Evolutionary conservation across 2,329 filamentous ascomycete species (phyloP), one percentile per base, ranked within the genome.

Genomic region (Neofusicoccum sp.): DNA sequence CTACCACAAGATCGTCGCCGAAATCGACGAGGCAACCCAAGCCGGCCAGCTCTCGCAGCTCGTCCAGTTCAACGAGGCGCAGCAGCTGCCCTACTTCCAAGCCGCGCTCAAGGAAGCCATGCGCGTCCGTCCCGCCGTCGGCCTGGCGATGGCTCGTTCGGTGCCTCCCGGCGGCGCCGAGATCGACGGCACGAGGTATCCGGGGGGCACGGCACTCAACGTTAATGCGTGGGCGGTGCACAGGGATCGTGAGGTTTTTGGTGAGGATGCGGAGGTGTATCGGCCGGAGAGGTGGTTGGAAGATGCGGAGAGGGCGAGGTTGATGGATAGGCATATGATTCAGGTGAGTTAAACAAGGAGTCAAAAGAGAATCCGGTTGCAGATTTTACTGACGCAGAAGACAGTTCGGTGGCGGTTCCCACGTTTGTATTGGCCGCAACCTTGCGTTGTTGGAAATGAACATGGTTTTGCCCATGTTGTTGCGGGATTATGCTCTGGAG

Each of bases 261-360:
- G 74, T 0, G 34, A 69, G 1, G 74, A 80, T 56, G 73, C 77
- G 0, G 74, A 78, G 9, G 67, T 71, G 0, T 83, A 78, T 64
- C 66, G 69, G 22, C 81, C 81, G 0, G 80, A 82, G 63, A 69
- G 81, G 28, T 83, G 81, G 81, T 65, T 82, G 2, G 73, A 76
- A 3, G 73, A 68, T 16, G 64, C 62, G 14, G 63, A 69, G 49
- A 72, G 73, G 59, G 48, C 59, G 37, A 54, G 49, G 39, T 54
- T 66, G 33, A 75, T 80, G 70, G 71, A 76, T 1, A 63, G 68
- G 28, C 67, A 67, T 37, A 67, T 76, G 44, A 62, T 76, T 6
- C 65, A 68, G 14, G 65, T 67, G 44, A 56, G 64, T 52, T 45
- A 41, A 41, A 49, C 49, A 22, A 39, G 14, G 4, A 22, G 22